Evolutionary conservation across 2,329 filamentous ascomycete species (phyloP).

Genomic region (Parasarocladium wereldwijsianum): DNA sequence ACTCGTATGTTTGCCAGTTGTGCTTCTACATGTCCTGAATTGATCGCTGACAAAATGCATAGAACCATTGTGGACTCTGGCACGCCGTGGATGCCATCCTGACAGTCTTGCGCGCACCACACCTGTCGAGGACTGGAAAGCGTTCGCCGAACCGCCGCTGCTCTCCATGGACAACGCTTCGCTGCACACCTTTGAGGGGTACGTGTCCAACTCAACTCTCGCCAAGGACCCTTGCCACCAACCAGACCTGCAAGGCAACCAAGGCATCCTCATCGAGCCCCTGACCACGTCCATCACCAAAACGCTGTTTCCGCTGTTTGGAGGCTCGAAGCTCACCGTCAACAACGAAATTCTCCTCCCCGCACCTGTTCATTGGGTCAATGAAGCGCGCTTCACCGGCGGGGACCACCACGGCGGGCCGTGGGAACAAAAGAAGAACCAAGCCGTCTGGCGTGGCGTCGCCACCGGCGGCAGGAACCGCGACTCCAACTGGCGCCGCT

Average conservation of each 20-base stretch:
- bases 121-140: slow-evolving; percentile 18
- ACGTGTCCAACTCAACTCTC: slow-evolving; percentile 45
- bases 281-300: slow-evolving; percentile 40
- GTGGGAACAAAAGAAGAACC: slow-evolving; percentile 41
- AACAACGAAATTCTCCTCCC: slow-evolving; percentile 60
- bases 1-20: slow-evolving; percentile 23
- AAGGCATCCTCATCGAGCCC: slow-evolving; percentile 50
- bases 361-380: slow-evolving; percentile 53
- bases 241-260: slow-evolving; percentile 44
- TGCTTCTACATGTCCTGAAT: not conserved
- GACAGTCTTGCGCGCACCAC: slow-evolving; percentile 42
- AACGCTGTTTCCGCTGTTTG: slow-evolving; percentile 49
- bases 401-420: slow-evolving; percentile 33
- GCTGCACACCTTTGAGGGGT: slow-evolving; percentile 39
- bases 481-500: slow-evolving; percentile 51
- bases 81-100: slow-evolving; percentile 44
- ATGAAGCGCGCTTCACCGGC: slow-evolving; percentile 47
- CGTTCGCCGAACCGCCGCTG: slow-evolving; percentile 27
- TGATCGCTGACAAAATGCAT: slow-evolving; percentile 5
- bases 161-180: slow-evolving; percentile 30
- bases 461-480: slow-evolving; percentile 49
- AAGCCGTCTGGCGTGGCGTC: slow-evolving; percentile 50
- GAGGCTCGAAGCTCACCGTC: slow-evolving; percentile 51
- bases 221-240: slow-evolving; percentile 51
- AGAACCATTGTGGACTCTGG: slow-evolving; percentile 43